Evolutionary conservation across 2,329 filamentous ascomycete species (phyloP).

Genomic region (Aspergillus novoparasiticus): DNA sequence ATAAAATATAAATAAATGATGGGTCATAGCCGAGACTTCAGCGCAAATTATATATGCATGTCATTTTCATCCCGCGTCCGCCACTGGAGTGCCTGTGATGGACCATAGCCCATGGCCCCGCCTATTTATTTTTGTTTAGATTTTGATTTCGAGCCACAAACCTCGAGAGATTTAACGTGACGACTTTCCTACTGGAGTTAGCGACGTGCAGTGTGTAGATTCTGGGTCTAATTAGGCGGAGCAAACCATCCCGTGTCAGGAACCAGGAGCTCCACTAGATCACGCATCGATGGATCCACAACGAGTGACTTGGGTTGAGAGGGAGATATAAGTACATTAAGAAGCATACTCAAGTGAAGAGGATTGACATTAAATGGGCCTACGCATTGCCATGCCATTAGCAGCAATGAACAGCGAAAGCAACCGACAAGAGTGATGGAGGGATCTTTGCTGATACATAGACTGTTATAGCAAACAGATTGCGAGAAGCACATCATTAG

Average conservation of each 20-base stretch:
- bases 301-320: neutral
- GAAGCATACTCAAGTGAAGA: too few species aligned
- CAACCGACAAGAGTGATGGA: too few species aligned
- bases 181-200: neutral
- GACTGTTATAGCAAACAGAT: too few species aligned
- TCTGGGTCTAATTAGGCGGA: neutral
- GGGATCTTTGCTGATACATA: too few species aligned
- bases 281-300: neutral
- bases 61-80: neutral
- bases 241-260: neutral
- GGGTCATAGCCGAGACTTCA: neutral
- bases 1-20: neutral
- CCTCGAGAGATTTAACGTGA: neutral
- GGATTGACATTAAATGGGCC: too few species aligned
- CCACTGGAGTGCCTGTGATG: neutral
- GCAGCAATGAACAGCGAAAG: too few species aligned
- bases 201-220: neutral
- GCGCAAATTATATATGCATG: neutral
- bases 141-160: neutral
- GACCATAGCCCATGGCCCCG: neutral
- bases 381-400: too few species aligned
- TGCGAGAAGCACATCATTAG: too few species aligned
- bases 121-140: neutral
- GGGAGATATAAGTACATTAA: neutral
- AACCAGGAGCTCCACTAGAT: neutral